A percentile compares a stretch with the other conserved stretches of the same genome.
Evolutionary conservation across 192 early-diverging fungal genomes (phyloP).

Genomic region (Coemansia sp.): DNA sequence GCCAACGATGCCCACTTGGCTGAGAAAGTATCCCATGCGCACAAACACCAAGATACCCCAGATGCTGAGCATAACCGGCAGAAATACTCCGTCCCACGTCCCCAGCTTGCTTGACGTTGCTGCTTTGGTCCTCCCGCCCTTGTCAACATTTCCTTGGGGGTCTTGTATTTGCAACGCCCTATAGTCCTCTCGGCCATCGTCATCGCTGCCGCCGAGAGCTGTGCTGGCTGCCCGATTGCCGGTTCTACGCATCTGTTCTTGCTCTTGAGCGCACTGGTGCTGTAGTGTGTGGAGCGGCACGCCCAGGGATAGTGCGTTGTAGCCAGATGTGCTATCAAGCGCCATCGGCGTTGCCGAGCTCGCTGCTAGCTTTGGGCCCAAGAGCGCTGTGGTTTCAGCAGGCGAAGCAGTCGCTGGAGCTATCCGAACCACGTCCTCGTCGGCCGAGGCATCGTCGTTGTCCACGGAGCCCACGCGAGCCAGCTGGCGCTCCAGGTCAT

Average conservation of each 20-base stretch:
- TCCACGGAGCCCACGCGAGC: conserved; percentile 43
- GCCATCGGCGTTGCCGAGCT: not conserved
- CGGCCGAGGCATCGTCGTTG: conserved; percentile 28
- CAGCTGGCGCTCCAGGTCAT: conserved; percentile 48
- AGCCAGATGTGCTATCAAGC: not conserved
- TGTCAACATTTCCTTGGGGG: not conserved
- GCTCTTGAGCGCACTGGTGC: not conserved
- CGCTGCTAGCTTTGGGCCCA: not conserved
- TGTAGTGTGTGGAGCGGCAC: not conserved
- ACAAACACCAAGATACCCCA: conserved; percentile 71
- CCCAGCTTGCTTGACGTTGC: conserved; percentile 53
- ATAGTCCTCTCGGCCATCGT: not conserved
- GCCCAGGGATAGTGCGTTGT: not conserved
- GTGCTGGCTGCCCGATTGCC: no score
- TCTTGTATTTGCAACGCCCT: not conserved
- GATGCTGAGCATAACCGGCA: conserved; percentile 63
- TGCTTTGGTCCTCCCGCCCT: not conserved
- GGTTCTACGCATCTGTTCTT: no score
- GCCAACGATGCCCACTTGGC: conserved; percentile 60
- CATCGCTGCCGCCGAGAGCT: not conserved
- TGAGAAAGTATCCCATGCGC: conserved; percentile 64
- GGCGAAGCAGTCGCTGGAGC: not conserved
- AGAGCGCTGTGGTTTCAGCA: not conserved
- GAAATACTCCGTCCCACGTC: conserved; percentile 67
- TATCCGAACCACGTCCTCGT: not conserved